phyloP scores from a whole-genome alignment of 345 rosid species.

The Aegle marmelos region DNA sequence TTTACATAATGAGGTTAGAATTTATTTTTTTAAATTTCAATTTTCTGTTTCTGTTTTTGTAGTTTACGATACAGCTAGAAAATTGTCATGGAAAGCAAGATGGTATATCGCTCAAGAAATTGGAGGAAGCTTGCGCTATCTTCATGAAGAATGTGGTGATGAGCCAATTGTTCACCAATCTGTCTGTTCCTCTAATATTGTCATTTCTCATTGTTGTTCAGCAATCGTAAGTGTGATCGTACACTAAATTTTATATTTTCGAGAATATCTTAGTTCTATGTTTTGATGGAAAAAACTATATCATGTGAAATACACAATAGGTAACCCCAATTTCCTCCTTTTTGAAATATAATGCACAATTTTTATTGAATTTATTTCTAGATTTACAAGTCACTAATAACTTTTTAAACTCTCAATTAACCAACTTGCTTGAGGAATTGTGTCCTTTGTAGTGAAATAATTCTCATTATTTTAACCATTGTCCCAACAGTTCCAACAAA shows the following conservation, averaged over 20 bases:
- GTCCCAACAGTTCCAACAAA: not conserved
- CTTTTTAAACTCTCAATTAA: not conserved
- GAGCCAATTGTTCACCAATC: slow-evolving; percentile 45
- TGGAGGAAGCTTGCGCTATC: slow-evolving; percentile 43
- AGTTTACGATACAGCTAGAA: slow-evolving; percentile 33
- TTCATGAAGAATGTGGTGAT: slow-evolving; percentile 50
- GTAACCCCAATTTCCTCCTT: no score
- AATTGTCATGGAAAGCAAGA: slow-evolving; percentile 45
- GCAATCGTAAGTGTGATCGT: slow-evolving; percentile 29
- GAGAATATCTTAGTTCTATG: no score
- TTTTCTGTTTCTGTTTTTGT: not conserved
- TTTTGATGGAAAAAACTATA: no score
- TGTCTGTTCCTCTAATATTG: slow-evolving; percentile 31
- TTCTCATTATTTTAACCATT: not conserved
- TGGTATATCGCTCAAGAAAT: slow-evolving; percentile 47
- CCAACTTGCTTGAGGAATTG: not conserved
- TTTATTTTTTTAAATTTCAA: not conserved
- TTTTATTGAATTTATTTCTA: no score
- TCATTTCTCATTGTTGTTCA: slow-evolving; percentile 25
- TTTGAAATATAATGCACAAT: no score
- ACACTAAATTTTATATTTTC: no score
- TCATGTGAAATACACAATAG: not conserved
- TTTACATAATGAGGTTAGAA: no score
- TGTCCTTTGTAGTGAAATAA: no score
- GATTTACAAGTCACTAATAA: no score